These are phyloP conservation scores for Rosa hybrid DNA, from an alignment of 331 rosid genomes.

Conservation along the genomic window DNA sequence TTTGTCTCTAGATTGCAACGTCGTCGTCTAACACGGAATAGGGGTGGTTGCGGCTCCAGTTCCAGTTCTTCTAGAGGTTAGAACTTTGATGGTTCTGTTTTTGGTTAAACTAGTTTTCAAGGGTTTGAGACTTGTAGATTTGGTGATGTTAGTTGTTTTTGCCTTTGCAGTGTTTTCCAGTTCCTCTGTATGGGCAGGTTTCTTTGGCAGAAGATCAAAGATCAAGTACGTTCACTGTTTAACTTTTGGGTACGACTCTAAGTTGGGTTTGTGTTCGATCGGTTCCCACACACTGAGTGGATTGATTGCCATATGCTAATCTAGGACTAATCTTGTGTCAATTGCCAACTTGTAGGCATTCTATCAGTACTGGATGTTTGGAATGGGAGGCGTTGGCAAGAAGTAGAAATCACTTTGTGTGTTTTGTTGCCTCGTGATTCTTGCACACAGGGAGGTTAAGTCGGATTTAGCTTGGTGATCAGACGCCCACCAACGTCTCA, in stretches of 20 bases:
- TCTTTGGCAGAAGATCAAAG: background rate
- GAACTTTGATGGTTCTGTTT: background rate
- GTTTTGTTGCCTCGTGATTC: too few species aligned
- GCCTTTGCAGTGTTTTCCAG: background rate
- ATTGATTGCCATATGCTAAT: background rate
- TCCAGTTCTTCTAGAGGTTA: background rate
- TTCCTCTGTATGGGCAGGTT: background rate
- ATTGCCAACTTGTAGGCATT: background rate
- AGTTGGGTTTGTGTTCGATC: background rate
- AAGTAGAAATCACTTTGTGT: too few species aligned
- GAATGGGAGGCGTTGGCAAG: background rate
- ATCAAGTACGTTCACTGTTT: background rate
- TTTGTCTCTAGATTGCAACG: background rate
- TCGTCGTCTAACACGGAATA: background rate
- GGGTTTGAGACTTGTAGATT: background rate
- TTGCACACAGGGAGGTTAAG: too few species aligned
- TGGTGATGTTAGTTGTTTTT: background rate
- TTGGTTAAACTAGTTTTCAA: background rate
- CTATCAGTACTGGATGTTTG: background rate
- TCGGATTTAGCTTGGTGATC: too few species aligned
- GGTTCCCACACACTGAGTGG: background rate
- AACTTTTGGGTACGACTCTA: background rate
- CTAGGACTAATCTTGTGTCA: background rate
- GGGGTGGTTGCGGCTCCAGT: background rate
- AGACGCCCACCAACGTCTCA: too few species aligned